Evolutionary conservation across 257 asterid species (phyloP).

Genomic region (Solanum corneliomulleri): DNA sequence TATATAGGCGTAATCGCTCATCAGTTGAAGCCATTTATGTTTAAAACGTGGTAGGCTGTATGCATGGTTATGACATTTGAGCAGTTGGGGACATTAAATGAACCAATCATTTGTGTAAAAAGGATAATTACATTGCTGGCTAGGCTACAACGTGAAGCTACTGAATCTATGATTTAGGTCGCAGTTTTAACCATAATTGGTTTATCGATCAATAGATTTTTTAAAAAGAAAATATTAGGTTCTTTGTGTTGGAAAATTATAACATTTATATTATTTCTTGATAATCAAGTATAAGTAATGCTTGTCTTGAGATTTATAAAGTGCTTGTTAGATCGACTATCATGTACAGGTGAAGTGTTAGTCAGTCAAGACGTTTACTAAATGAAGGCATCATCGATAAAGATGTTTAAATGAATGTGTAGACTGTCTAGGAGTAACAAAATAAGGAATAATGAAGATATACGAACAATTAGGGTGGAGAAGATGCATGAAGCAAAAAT

Average conservation of each 20-base stretch:
- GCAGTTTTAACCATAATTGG: too few relatives aligned
- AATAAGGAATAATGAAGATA: not conserved
- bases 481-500: not conserved
- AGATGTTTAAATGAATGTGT: not conserved
- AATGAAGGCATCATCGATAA: not conserved
- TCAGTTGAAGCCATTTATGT: not conserved
- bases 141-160: not conserved
- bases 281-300: not conserved
- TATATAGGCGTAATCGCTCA: constrained; percentile 1
- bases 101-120: not conserved
- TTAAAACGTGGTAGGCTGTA: not conserved
- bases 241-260: not conserved
- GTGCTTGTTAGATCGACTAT: not conserved
- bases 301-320: not conserved
- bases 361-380: not conserved
- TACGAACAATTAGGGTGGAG: not conserved
- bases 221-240: not conserved
- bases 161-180: not conserved
- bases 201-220: not conserved
- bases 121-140: not conserved
- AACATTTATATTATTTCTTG: not conserved
- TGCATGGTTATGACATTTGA: constrained; percentile 13
- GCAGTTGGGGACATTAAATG: constrained; percentile 4
- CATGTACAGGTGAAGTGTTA: not conserved
- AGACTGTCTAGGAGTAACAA: not conserved